Base-by-base conservation (phyloP, 2,329 filamentous ascomycete genomes). In the Helotiales sp. region DNA sequence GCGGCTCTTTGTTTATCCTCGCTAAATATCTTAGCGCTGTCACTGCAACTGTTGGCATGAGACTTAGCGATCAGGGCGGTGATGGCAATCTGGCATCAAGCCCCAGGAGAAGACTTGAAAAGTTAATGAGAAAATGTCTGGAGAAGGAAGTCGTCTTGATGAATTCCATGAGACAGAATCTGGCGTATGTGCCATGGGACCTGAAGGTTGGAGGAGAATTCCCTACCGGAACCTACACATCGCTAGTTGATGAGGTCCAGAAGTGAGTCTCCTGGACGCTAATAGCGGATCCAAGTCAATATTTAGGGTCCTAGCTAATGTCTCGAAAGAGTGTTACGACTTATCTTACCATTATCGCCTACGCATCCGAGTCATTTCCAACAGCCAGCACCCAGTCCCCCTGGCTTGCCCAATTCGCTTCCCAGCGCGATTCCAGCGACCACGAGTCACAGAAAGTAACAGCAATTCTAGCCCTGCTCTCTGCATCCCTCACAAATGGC, bases 21-120 rank as follows among this genome's bases (percentile, higher is more conserved):
- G 91, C 90, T 3, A 92, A 91, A 74, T 91, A 90, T 76, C 91
- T 91, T 75, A 89, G 86, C 6, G 86, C 89, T 69, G 87, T 91
- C 70, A 86, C 91, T 71, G 87, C 91, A 68, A 91, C 89, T 0
- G 83, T 92, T 22, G 84, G 59, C 85, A 85, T 65, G 22, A 40
- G 67, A 26, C 28, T 72, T 3, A 30, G 34, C 64, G 77, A 77
- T 0, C 84, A 82, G 2, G 83, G 85, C 0, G 85, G 82, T 6
- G 81, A 80, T 47, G 80, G 80, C 67, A 80, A 24, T 32, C 26
- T 37, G 6, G n/a, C n/a, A 15, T 28, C 22, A 3, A 67, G 62
- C 32, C 70, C 67, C 20, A 63, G 61, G 15, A 47, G 62, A 22
- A 69, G 43, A 37, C 65, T 73, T 13, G 65, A 71, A 37, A 72